phyloP scores from a whole-genome alignment of 2,329 filamentous ascomycete genomes.

The Calonectria ilicicola region DNA sequence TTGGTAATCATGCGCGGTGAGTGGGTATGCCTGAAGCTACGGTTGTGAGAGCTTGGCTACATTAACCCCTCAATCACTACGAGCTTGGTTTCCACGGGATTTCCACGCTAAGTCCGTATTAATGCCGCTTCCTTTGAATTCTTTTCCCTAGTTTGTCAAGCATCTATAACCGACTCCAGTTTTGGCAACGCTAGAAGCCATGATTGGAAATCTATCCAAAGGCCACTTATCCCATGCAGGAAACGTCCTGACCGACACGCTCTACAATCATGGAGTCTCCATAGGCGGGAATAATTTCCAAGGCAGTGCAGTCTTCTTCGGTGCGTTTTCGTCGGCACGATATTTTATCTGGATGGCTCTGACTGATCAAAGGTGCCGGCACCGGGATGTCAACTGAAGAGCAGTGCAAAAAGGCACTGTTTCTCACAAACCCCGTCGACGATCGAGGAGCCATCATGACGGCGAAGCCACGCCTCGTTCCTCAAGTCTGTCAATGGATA shows the following conservation, averaged over 20 bases:
- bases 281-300: not conserved
- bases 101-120: too few relatives aligned
- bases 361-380: not conserved
- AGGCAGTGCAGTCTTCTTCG: not conserved
- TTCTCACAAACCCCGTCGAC: not conserved
- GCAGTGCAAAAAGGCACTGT: not conserved
- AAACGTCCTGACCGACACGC: not conserved
- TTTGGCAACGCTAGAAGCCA: not conserved
- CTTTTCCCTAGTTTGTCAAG: too few relatives aligned
- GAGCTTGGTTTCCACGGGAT: too few relatives aligned
- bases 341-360: not conserved
- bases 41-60: not conserved
- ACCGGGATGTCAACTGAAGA: not conserved
- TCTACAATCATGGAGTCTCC: not conserved
- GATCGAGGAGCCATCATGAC: not conserved
- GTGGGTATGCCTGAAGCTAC: not conserved
- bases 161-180: fast-evolving
- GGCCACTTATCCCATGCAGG: not conserved
- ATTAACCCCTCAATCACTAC: not conserved
- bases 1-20: not conserved
- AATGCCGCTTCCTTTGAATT: not conserved
- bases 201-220: not conserved
- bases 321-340: not conserved
- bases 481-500: not conserved
- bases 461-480: not conserved